Base-by-base conservation (phyloP, 495 filamentous ascomycete species). In the Neurospora sp. region DNA sequence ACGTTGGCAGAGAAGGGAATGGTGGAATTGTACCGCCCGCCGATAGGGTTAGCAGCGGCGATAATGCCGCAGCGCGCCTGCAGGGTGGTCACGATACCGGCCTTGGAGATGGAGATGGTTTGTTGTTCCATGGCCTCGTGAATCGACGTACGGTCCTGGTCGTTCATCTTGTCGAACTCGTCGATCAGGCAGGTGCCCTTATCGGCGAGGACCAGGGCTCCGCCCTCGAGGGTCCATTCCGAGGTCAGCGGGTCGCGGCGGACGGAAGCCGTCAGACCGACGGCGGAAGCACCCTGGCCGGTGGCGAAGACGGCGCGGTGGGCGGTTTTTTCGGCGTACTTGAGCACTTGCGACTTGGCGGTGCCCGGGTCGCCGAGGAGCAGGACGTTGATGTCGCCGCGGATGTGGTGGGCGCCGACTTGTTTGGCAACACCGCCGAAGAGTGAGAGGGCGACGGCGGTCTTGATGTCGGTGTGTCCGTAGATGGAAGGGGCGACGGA, bases 161-260 rank as follows among this genome's bases (percentile, higher is more conserved):
- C 96, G 82, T 99, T 99, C 96, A 99, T 99, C 87, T 99, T 99
- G 88, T 99, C 96, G 81, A 99, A 99, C 81, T 99, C 96, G 80
- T 99, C 96, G 76, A 99, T 99, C 39, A 99, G 86, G 79, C 96
- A 99, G 42, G 93, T 96, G 59, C 96, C 96, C 73, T 92, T 91
- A 81, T 99, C 96, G 37, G 96, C 96, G 42, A 99, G 88, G 71
- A 99, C 96, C 22, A 99, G 85, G 3, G 96, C 96, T 77, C 96
- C 96, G 75, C 96, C 96, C 85, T 99, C 96, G 22, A 99, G 86
- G 14, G 96, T 98, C 96, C 96, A 99, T 84, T 99, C 96, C 76
- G 89, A 91, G 1, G 96, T 99, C 76, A 99, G 84, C 1, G 96
- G 96, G 81, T 99, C 96, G 70, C 94, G 92, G 74, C 96, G 94